Base-by-base conservation (phyloP, 805 yeast species). In the Torulaspora delbrueckii region DNA sequence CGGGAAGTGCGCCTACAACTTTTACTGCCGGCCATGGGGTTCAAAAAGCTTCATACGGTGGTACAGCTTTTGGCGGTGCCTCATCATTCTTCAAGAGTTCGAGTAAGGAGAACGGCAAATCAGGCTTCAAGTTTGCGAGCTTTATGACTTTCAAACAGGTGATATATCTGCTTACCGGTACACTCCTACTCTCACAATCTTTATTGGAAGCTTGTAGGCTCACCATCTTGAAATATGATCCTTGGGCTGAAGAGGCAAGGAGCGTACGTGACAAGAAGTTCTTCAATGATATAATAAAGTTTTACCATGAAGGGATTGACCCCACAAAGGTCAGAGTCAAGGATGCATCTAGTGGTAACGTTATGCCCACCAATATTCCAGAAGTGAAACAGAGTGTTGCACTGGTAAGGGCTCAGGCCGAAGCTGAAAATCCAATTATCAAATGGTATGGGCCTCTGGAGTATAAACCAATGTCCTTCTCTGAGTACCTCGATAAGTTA, bases 181-280 rank as follows among this genome's bases (percentile, higher is more conserved):
- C 77, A 0, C 65, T 70, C 14, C 53, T 78, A 12, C 57, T 80
- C n/a, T 74, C 76, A 50, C 74, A 76, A 43, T 70, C 84, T 2
- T 75, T 80, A 2, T 58, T 82, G 28, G 91, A 84, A 55, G 53
- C 72, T 5, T 68, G 77, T 12, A 68, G 90, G 43, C 53, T 81
- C 32, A 55, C 53, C 6, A 24, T 71, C 40, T 42, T 71, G 10
- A 71, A 71, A 34, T 70, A 69, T 48, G 90, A 84, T 57, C 90
- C 90, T 8, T 84, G 90, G 90, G 71, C 65, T 22, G 86, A 79
- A 26, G 88, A 84, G 56, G 86, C 88, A 2, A 70, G 63, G 37
- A 56, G 59, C 13, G 82, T 79, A 27, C 74, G 87, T 31, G 66
- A 65, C 14, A 60, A 72, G 46, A 59, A 63, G 40, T 62, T 66